Evolutionary conservation across 805 yeast genomes (phyloP).

Genomic region (Metschnikowia proteae): DNA sequence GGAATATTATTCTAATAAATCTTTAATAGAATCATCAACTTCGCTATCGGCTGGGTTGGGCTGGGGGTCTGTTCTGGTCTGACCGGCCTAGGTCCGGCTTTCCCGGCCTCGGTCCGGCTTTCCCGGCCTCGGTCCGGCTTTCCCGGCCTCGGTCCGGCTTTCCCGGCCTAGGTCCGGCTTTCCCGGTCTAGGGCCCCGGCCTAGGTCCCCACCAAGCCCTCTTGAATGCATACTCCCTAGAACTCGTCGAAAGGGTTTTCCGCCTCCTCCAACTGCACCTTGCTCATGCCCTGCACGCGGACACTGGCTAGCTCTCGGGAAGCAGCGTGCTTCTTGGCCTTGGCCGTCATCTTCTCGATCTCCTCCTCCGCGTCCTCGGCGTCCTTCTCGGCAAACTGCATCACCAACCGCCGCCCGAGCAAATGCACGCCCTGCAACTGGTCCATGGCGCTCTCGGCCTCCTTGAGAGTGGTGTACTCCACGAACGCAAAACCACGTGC

Average conservation of each 20-base stretch:
- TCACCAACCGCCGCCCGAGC: constrained; percentile 88
- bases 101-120: too few species aligned
- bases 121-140: too few species aligned
- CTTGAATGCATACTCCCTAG: background rate
- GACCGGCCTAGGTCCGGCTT: too few species aligned
- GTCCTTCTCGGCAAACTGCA: constrained; percentile 87
- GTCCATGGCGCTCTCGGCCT: constrained; percentile 92
- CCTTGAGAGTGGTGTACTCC: constrained; percentile 78
- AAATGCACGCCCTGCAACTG: constrained; percentile 94
- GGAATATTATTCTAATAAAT: too few species aligned
- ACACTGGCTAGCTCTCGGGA: constrained; percentile 68
- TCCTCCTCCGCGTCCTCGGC: constrained; percentile 84
- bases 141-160: too few species aligned
- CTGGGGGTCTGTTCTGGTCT: too few species aligned
- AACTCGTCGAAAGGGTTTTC: constrained; percentile 33
- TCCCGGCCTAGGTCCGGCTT: too few species aligned
- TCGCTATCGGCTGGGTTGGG: too few species aligned
- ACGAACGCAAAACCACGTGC: constrained; percentile 98
- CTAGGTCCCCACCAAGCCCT: too few species aligned
- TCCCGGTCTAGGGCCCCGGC: too few species aligned
- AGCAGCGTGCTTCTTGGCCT: constrained; percentile 78
- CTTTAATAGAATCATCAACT: too few species aligned
- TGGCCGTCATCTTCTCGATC: constrained; percentile 83
- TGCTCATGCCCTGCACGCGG: constrained; percentile 69
- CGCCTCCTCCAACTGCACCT: constrained; percentile 56